A percentile compares a stretch with the other conserved stretches of the same genome.
Evolutionary conservation across 495 filamentous ascomycete genomes (phyloP).

Genomic region (Penicillium argentinense): DNA sequence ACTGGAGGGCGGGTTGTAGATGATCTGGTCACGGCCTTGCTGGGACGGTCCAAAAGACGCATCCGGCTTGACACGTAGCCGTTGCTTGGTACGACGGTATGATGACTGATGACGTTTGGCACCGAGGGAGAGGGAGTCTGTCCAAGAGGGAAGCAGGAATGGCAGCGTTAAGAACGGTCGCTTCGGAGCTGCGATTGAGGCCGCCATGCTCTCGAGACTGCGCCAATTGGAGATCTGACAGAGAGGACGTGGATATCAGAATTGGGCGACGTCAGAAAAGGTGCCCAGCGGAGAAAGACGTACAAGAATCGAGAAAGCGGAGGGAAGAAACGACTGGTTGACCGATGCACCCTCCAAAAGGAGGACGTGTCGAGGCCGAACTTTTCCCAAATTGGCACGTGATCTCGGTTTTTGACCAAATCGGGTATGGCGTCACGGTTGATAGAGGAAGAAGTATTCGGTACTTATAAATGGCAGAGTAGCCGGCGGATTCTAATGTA

Average conservation of each 20-base stretch:
- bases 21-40: constrained; percentile 61
- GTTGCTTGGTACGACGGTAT: constrained; percentile 67
- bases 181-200: constrained; percentile 30
- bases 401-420: constrained; percentile 12
- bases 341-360: not conserved
- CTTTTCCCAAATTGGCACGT: constrained; percentile 30
- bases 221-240: constrained; percentile 6
- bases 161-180: constrained; percentile 44
- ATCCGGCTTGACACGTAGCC: constrained; percentile 71
- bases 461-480: not conserved
- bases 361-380: constrained; percentile 22
- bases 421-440: not conserved
- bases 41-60: constrained; percentile 61
- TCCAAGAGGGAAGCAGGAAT: constrained; percentile 41
- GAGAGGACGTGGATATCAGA: not conserved
- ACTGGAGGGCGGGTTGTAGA: constrained; percentile 94
- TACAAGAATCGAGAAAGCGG: not conserved
- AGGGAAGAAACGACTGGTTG: not conserved
- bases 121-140: constrained; percentile 31
- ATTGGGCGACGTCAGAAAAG: not conserved
- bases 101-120: constrained; percentile 64
- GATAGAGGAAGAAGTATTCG: not conserved
- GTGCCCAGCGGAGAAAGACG: not conserved
- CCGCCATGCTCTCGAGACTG: constrained; percentile 27
- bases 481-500: not conserved